Evolutionary conservation across 2,329 filamentous ascomycete species (phyloP), one percentile per base, ranked within the genome.

Genomic region (Alternaria infectoria): DNA sequence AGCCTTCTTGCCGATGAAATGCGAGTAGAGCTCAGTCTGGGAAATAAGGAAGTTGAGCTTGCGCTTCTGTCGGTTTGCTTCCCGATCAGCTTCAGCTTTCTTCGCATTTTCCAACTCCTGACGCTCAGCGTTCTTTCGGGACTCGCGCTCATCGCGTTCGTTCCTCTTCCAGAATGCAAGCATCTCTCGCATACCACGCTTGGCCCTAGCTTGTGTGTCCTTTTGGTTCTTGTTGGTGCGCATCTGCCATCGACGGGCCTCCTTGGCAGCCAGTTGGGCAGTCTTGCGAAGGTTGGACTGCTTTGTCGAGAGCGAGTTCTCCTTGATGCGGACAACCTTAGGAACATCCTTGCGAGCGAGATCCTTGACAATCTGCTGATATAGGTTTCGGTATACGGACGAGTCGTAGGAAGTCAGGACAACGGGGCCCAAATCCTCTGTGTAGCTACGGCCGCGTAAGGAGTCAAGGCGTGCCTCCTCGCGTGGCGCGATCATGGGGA

Each of bases 31-130:
- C 79, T 99, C 96, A 1, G 96, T 99, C 83, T 99, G 96, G 1
- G 95, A 97, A 80, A 99, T 99, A 68, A 99, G 87, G 86, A 99
- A 99, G 83, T 99, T 98, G 79, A 99, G 92, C 84, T 99, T 99
- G 74, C 96, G 90, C 88, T 97, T 97, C 83, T 99, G 96, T 68
- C 96, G 89, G 72, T 97, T 97, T 15, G 96, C 93, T 87, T 99
- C 96, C 69, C 96, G 93, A 74, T 98, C 96, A 6, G 96, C 96
- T 84, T 99, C 96, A 64, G 95, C 94, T 82, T 95, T 96, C 81
- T 96, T 94, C 17, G 96, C 96, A 75, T 96, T 96, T 79, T 99
- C 96, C 51, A 99, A 88, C 82, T 98, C 96, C 79, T 97, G 93
- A 79, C 91, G 93, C 84, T 99, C 96, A 6, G 96, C 96, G 56